These are phyloP conservation scores for Kandelia obovata DNA, from an alignment of 345 rosid species.

Conservation along the genomic window DNA sequence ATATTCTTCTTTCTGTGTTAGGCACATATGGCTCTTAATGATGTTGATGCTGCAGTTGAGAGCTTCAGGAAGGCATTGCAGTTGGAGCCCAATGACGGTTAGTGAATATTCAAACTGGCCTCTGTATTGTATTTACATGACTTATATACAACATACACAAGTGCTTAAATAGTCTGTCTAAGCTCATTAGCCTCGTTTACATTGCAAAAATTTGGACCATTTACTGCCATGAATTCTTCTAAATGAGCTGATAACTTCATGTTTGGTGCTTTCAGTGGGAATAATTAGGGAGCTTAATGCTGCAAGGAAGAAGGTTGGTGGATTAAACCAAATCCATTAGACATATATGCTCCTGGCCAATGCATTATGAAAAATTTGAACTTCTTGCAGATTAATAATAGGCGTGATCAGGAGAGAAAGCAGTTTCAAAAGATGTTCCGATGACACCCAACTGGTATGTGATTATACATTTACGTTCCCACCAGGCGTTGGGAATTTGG, in stretches of 20 bases:
- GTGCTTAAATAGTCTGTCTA: neutral
- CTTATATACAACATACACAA: neutral
- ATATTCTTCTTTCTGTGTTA: slow-evolving; percentile 22
- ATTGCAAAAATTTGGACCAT: no score
- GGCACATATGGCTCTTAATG: slow-evolving; percentile 94
- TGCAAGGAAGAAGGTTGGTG: slow-evolving; percentile 74
- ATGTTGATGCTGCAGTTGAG: slow-evolving; percentile 88
- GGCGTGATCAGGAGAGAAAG: slow-evolving; percentile 63
- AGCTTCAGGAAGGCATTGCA: slow-evolving; percentile 82
- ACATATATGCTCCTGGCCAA: neutral
- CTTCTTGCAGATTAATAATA: slow-evolving; percentile 54
- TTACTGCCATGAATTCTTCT: neutral
- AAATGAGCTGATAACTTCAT: slow-evolving; percentile 12
- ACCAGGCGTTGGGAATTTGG: neutral
- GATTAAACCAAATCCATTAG: slow-evolving; percentile 3
- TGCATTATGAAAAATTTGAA: slow-evolving; percentile 6
- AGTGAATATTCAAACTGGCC: slow-evolving; percentile 9
- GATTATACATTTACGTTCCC: neutral
- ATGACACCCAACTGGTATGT: slow-evolving; percentile 26
- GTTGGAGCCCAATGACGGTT: slow-evolving; percentile 90
- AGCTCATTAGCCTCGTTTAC: no score
- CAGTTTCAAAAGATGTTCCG: slow-evolving; percentile 75
- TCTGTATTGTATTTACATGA: neutral
- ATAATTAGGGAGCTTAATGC: slow-evolving; percentile 76
- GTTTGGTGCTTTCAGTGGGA: slow-evolving; percentile 54